Base-by-base conservation (phyloP, 345 rosid genomes). In the Microthlaspi erraticum region DNA sequence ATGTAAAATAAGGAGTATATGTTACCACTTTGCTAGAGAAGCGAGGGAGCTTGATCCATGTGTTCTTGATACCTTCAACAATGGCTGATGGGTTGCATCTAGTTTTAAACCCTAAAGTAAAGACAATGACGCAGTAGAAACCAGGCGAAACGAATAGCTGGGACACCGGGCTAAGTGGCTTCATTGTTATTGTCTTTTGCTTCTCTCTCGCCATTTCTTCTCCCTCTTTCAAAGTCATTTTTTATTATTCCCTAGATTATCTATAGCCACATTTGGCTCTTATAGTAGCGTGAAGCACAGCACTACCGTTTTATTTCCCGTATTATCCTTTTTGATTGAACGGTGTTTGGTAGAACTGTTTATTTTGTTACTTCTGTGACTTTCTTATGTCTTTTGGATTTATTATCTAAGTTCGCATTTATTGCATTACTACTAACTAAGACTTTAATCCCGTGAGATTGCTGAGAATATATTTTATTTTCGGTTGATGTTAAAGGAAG, bases 11-110 rank as follows among this genome's bases (percentile, higher is more conserved):
- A 26, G 29, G 29, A 26, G 29, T 4, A 19, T 39, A 38, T 20
- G 54, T 55, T 81, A 88, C 97, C 83, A 83, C 76, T 53, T 79
- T 85, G 81, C 90, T 83, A 36, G 84, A 84, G 82, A 91, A 86
- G 58, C 97, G 94, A 62, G 94, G 97, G 55, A 86, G 88, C 44
- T 71, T 83, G 59, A 84, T 61, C 89, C 89, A 71, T 37, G 89
- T 86, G 20, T 81, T 71, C 65, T 68, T 26, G 43, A 86, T 49
- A n/a, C 92, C 90, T 9, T 67, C 63, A 55, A 79, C 81, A 66
- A 88, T 19, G 44, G 68, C 60, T 7, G 20, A 60, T 0, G 90
- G 84, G 54, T 84, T 54, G 42, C 89, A 37, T 16, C 29, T 42
- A 5, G 84, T 82, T 33, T 81, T 70, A 77, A 80, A 80, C 2